phyloP scores from a whole-genome alignment of 345 rosid genomes.

The Gossypium arboreum region DNA sequence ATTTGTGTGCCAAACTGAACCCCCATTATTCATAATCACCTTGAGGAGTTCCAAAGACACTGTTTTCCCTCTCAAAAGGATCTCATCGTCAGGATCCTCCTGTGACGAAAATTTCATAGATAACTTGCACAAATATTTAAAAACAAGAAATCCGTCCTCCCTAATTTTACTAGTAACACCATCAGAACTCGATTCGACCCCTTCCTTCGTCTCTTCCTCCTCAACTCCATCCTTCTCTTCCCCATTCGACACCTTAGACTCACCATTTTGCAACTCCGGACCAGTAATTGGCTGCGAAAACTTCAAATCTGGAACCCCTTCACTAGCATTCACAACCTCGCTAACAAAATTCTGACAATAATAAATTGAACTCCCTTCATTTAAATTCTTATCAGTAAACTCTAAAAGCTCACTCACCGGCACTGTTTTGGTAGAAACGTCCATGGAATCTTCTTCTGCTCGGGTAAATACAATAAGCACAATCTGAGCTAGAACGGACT shows the following conservation, averaged over 20 bases:
- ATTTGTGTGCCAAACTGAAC: slow-evolving; percentile 69
- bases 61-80: slow-evolving; percentile 86
- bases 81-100: slow-evolving; percentile 85
- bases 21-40: slow-evolving; percentile 68
- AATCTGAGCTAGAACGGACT: slow-evolving; percentile 87
- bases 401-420: slow-evolving; percentile 71
- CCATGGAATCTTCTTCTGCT: slow-evolving; percentile 68
- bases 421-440: slow-evolving; percentile 44
- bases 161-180: slow-evolving; percentile 53
- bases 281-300: slow-evolving; percentile 28
- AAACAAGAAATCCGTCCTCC: slow-evolving; percentile 84
- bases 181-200: slow-evolving; percentile 25
- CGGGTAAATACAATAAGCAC: slow-evolving; percentile 68
- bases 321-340: slow-evolving; percentile 65
- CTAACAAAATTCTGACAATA: slow-evolving; percentile 69
- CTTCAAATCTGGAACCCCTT: slow-evolving; percentile 49
- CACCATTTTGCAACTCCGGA: slow-evolving; percentile 41
- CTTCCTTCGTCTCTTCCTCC: slow-evolving; percentile 31
- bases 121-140: slow-evolving; percentile 80
- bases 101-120: slow-evolving; percentile 95
- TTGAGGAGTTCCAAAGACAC: slow-evolving; percentile 79
- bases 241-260: slow-evolving; percentile 24
- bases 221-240: slow-evolving; percentile 25
- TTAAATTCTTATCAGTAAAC: slow-evolving; percentile 79
- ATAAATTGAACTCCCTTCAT: slow-evolving; percentile 83